Percentiles rank a stretch among this genome's conserved stretches.
phyloP scores from a whole-genome alignment of 208 protist genomes.

The Trypanosoma mega region DNA sequence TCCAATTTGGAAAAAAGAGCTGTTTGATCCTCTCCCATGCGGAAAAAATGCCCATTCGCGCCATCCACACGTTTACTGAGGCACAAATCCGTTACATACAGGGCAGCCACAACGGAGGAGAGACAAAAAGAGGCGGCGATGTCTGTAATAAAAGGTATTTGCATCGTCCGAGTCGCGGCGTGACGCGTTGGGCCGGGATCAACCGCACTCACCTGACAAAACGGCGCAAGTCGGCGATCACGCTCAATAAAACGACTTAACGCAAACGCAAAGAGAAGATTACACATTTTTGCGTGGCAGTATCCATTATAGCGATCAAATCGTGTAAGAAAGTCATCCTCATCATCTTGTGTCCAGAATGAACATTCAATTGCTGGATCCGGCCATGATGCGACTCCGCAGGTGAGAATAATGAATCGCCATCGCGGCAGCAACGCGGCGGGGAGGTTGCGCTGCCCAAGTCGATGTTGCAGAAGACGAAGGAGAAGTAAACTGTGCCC shows the following conservation, averaged over 20 bases:
- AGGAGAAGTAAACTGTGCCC: slow-evolving; percentile 63
- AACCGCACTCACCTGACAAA: slow-evolving; percentile 50
- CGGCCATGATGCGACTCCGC: slow-evolving; percentile 34
- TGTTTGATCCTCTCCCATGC: slow-evolving; percentile 74
- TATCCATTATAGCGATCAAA: slow-evolving; percentile 45
- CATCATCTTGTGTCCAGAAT: slow-evolving; percentile 31
- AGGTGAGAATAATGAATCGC: slow-evolving; percentile 58
- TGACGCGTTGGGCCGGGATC: slow-evolving; percentile 55
- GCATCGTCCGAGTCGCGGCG: slow-evolving; percentile 35
- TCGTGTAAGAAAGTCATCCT: slow-evolving; percentile 16
- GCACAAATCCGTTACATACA: slow-evolving; percentile 62
- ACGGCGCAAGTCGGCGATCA: slow-evolving; percentile 39
- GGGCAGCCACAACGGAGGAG: slow-evolving; percentile 47
- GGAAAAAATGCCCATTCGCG: slow-evolving; percentile 68
- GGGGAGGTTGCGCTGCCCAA: slow-evolving; percentile 12
- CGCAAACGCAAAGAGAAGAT: slow-evolving; percentile 62
- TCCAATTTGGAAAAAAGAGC: slow-evolving; percentile 30
- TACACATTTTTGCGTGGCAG: slow-evolving; percentile 64
- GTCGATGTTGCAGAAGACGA: slow-evolving; percentile 42
- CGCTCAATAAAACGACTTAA: slow-evolving; percentile 44
- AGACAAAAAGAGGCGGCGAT: slow-evolving; percentile 44
- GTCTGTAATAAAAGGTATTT: slow-evolving; percentile 44
- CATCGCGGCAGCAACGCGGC: slow-evolving; percentile 24
- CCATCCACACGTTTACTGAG: slow-evolving; percentile 52
- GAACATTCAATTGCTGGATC: slow-evolving; percentile 30